phyloP scores from a whole-genome alignment of 192 early-diverging fungal genomes.

The Lobulomyces angularis region DNA sequence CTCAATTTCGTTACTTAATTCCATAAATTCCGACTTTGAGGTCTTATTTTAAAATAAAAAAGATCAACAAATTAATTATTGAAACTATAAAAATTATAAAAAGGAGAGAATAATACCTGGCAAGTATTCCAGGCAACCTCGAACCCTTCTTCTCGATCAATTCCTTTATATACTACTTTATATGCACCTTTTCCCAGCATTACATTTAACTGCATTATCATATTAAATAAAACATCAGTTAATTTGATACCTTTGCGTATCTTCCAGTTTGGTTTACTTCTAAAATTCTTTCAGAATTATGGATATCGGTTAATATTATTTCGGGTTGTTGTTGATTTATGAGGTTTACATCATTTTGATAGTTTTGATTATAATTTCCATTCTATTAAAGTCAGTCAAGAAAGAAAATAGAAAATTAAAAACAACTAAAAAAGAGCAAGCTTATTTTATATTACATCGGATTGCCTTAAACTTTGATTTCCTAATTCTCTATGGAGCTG shows the following conservation, averaged over 20 bases:
- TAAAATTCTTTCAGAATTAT: too few species aligned
- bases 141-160: slow-evolving; percentile 38
- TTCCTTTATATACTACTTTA: slow-evolving; percentile 40
- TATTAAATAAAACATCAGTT: background rate
- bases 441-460: too few species aligned
- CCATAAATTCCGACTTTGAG: slow-evolving; percentile 60
- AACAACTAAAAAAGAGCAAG: too few species aligned
- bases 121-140: slow-evolving; percentile 44
- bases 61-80: background rate
- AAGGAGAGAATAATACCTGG: slow-evolving; percentile 19
- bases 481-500: too few species aligned
- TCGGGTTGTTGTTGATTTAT: too few species aligned
- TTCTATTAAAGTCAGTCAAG: too few species aligned
- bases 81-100: slow-evolving; percentile 1
- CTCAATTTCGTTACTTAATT: slow-evolving; percentile 61
- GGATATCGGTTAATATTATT: too few species aligned
- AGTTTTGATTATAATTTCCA: too few species aligned
- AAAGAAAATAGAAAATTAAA: too few species aligned
- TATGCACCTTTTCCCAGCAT: slow-evolving; percentile 38
- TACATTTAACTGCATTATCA: slow-evolving; percentile 23
- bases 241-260: background rate
- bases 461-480: too few species aligned
- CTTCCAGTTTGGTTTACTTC: too few species aligned
- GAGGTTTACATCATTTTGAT: too few species aligned
- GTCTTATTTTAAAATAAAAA: slow-evolving; percentile 22